Evolutionary conservation across 2,329 filamentous ascomycete genomes (phyloP), one percentile per base, ranked within the genome.

Genomic region (Pseudofabraea citricarpa): DNA sequence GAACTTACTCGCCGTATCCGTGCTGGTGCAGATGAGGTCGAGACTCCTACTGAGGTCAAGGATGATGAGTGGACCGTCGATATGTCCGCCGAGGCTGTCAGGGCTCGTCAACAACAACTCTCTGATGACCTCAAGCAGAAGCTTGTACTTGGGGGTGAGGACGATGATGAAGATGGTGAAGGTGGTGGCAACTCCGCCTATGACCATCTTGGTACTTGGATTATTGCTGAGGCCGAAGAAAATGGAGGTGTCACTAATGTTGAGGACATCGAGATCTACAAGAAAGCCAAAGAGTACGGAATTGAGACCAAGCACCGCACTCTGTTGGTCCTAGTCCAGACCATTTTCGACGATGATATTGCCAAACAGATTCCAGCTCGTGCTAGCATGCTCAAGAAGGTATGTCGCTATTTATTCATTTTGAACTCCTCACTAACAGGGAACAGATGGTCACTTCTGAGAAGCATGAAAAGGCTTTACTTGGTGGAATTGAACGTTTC

Each of bases 11-110:
- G 88, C 64, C 77, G 75, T 56, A 85, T 84, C 66, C 81, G 82
- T 49, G 73, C 74, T 47, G 79, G 78, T 51, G 83, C 83, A 53
- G 74, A 82, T 58, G 84, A 85, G 61, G 84, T 96, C 59, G 86
- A 86, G 57, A 77, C 77, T 36, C 70, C 73, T 39, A 67, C 71
- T 42, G 80, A 85, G 58, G 76, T 80, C 59, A 87, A 90, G 67
- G 88, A 96, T 54, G 83, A 95, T 50, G 81, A 95, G 55, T 98
- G 93, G 93, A 87, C 90, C 50, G 88, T 97, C 47, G 93, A 98
- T 65, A 93, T 94, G 73, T 96, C 90, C 52, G 89, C 90, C 65
- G 90, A 90, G 65, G 93, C 93, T 54, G 86, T 97, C 73, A 90
- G 86, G 72, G 91, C 91, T 58, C 93, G 93, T 67, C 88, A 90